Conservation (phyloP, 805 yeast genomes). For the Candida pseudofarinosa region DNA sequence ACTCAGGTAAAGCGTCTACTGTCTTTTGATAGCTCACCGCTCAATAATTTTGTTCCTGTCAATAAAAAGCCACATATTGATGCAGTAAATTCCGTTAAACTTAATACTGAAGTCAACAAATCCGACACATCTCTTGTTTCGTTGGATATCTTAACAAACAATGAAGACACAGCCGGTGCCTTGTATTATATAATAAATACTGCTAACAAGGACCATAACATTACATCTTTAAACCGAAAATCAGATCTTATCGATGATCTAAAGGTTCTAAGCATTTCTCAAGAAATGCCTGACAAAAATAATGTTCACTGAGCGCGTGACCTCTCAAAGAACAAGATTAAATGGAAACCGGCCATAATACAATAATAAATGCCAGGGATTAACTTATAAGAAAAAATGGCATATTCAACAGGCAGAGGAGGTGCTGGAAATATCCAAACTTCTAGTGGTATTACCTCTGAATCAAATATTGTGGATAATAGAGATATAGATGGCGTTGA, state of each 20-base stretch:
- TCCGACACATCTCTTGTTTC: not conserved
- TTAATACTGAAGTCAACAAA: not conserved
- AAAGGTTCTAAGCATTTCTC: not conserved
- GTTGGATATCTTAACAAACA: not conserved
- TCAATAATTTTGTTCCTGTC: not conserved
- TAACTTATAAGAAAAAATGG: constrained; percentile 10
- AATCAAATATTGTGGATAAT: constrained; percentile 13
- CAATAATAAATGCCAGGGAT: not conserved
- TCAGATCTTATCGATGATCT: not conserved
- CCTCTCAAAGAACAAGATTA: not conserved
- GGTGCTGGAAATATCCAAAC: constrained; percentile 35
- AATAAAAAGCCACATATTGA: not conserved
- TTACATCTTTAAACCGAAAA: not conserved
- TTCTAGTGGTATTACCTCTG: constrained; percentile 14
- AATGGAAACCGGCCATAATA: not conserved
- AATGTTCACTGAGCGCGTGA: not conserved
- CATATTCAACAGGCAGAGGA: constrained; percentile 35
- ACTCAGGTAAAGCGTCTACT: not conserved
- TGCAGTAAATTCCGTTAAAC: not conserved
- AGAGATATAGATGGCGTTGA: constrained; percentile 1
- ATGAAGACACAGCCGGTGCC: not conserved
- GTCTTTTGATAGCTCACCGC: not conserved
- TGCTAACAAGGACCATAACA: not conserved
- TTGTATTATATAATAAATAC: not conserved
- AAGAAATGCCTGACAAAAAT: not conserved